Conservation (phyloP, 768 basidiomycete species). For the Hygrophorus russula region DNA sequence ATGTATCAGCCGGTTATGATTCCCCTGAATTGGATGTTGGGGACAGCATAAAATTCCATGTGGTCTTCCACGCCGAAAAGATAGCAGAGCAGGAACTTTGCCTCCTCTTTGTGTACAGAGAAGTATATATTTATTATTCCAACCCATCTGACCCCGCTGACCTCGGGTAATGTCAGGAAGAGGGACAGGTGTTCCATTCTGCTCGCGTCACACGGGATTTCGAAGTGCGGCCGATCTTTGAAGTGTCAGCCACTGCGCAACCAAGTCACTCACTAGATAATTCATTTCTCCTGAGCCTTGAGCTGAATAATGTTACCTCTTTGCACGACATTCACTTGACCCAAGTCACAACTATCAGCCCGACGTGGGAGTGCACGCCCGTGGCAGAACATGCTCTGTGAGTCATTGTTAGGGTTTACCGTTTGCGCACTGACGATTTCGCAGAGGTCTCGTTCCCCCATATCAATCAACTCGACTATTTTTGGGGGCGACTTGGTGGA, state of each 20-base stretch:
- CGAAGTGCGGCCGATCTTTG: slow-evolving; percentile 50
- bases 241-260: slow-evolving; percentile 36
- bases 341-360: slow-evolving; percentile 56
- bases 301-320: slow-evolving; percentile 40
- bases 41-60: slow-evolving; percentile 35
- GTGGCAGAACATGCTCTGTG: slow-evolving; percentile 29
- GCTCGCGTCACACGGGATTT: slow-evolving; percentile 42
- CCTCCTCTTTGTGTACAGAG: slow-evolving; percentile 57
- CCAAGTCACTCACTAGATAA: slow-evolving; percentile 38
- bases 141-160: slow-evolving; percentile 6
- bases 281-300: slow-evolving; percentile 42
- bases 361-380: slow-evolving; percentile 49
- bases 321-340: slow-evolving; percentile 33
- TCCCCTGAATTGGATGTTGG: slow-evolving; percentile 30
- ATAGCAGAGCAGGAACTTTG: slow-evolving; percentile 40
- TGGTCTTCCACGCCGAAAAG: slow-evolving; percentile 42
- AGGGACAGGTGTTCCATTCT: slow-evolving; percentile 42
- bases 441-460: slow-evolving; percentile 33
- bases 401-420: slow-evolving; percentile 14
- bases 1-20: slow-evolving; percentile 19
- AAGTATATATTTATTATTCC: slow-evolving; percentile 19
- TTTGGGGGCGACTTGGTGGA: slow-evolving; percentile 30
- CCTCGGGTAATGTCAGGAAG: slow-evolving; percentile 24
- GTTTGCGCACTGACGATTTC: neutral
- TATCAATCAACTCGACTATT: slow-evolving; percentile 35